Evolutionary conservation across 345 rosid genomes (phyloP).

Genomic region (Eutrema japonicum): DNA sequence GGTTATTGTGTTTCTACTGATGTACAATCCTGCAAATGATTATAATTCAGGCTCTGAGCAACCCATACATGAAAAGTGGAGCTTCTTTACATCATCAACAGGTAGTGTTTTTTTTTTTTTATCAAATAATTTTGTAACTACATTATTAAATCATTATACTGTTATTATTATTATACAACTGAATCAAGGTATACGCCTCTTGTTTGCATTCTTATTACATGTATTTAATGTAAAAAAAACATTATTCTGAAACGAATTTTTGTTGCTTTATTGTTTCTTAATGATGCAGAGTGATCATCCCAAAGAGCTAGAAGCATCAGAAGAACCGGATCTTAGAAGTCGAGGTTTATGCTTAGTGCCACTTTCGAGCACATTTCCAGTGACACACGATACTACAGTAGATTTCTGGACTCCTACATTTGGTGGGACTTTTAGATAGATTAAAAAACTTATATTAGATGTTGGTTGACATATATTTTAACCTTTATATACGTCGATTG

Average conservation of each 20-base stretch:
- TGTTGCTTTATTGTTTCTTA: neutral
- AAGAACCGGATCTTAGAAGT: slow-evolving; percentile 80
- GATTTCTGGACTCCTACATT: slow-evolving; percentile 97
- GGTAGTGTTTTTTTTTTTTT: slow-evolving; percentile 43
- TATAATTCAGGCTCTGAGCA: slow-evolving; percentile 68
- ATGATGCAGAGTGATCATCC: slow-evolving; percentile 53
- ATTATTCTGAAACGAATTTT: neutral
- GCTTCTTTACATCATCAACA: slow-evolving; percentile 78
- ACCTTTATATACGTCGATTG: slow-evolving; percentile 34
- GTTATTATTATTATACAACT: slow-evolving; percentile 28
- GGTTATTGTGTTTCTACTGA: slow-evolving; percentile 31
- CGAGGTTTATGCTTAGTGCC: slow-evolving; percentile 94
- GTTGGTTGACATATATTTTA: slow-evolving; percentile 34
- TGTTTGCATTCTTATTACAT: slow-evolving; percentile 24
- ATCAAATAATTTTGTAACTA: neutral
- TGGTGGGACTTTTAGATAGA: slow-evolving; percentile 92
- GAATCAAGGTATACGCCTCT: slow-evolving; percentile 22
- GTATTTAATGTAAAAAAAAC: slow-evolving; percentile 6
- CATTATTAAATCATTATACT: slow-evolving; percentile 30
- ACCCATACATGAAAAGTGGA: slow-evolving; percentile 95
- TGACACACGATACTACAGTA: slow-evolving; percentile 77
- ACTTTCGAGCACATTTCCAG: slow-evolving; percentile 84
- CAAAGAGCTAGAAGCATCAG: slow-evolving; percentile 66
- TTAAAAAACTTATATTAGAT: slow-evolving; percentile 45
- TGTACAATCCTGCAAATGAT: slow-evolving; percentile 45